Evolutionary conservation across 1,284 basidiomycete species (phyloP).

Genomic region (Neonothopanus nambi): DNA sequence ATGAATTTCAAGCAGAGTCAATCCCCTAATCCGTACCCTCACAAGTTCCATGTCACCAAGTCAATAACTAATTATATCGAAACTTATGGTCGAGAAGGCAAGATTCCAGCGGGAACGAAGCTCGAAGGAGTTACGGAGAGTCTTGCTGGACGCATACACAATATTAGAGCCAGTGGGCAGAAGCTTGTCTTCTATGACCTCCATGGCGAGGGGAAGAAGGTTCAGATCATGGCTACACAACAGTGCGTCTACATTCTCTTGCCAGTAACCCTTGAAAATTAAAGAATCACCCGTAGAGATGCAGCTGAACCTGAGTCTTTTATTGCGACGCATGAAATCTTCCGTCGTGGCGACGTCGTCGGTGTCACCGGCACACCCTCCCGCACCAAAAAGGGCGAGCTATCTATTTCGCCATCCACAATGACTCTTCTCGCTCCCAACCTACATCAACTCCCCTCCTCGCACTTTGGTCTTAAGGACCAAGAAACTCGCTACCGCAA

Average conservation of each 20-base stretch:
- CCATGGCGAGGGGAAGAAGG: slow-evolving; percentile 89
- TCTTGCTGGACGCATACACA: slow-evolving; percentile 90
- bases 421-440: slow-evolving; percentile 94
- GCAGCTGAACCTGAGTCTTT: slow-evolving; percentile 73
- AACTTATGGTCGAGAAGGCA: slow-evolving; percentile 74
- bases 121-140: slow-evolving; percentile 52
- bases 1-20: slow-evolving; percentile 84
- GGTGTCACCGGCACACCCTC: slow-evolving; percentile 89
- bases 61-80: slow-evolving; percentile 82
- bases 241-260: slow-evolving; percentile 55
- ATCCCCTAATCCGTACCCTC: slow-evolving; percentile 94
- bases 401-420: slow-evolving; percentile 83
- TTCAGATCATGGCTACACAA: slow-evolving; percentile 93
- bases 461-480: slow-evolving; percentile 92
- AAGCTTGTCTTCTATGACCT: slow-evolving; percentile 97
- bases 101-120: slow-evolving; percentile 65
- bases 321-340: slow-evolving; percentile 76
- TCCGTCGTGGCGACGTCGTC: slow-evolving; percentile 95
- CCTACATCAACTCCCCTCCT: slow-evolving; percentile 92
- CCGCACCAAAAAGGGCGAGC: slow-evolving; percentile 95
- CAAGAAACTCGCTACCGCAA: slow-evolving; percentile 98
- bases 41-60: slow-evolving; percentile 93
- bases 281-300: slow-evolving; percentile 48
- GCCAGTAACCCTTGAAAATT: not conserved
- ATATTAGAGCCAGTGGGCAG: slow-evolving; percentile 80